Evolutionary conservation across 1,284 basidiomycete genomes (phyloP).

Genomic region (Microbotryomycetes sp.): DNA sequence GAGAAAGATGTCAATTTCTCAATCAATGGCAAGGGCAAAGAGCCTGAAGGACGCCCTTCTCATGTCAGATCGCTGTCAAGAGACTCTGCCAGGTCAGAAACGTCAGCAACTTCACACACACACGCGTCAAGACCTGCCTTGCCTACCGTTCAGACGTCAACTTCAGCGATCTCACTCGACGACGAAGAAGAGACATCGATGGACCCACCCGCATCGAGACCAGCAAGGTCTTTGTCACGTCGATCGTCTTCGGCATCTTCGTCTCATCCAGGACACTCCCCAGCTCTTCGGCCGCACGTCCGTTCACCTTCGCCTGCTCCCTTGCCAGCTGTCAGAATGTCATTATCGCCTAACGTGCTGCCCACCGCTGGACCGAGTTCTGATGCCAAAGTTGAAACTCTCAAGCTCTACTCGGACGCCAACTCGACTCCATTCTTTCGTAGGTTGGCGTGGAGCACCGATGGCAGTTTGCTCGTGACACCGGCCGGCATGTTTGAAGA

Average conservation of each 20-base stretch:
- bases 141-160: neutral
- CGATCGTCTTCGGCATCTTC: conserved; percentile 71
- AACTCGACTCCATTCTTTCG: conserved; percentile 94
- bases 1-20: no score
- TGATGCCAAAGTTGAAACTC: conserved; percentile 4
- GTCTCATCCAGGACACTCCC: conserved; percentile 45
- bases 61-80: conserved; percentile 3
- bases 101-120: neutral
- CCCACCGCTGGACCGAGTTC: neutral
- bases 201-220: conserved; percentile 39
- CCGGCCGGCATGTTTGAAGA: conserved; percentile 96
- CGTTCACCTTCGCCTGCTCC: conserved; percentile 25
- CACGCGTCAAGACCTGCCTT: neutral
- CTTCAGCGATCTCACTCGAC: conserved; percentile 35
- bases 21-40: neutral
- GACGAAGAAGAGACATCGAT: conserved; percentile 38
- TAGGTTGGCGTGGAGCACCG: conserved; percentile 85
- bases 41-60: conserved; percentile 6
- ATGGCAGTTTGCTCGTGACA: conserved; percentile 85
- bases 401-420: conserved; percentile 84
- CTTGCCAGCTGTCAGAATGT: conserved; percentile 22
- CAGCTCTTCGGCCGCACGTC: conserved; percentile 19
- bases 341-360: conserved; percentile 13
- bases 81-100: neutral
- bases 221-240: conserved; percentile 55